Evolutionary conservation across 129 eudicot genomes (phyloP).

Genomic region (Cynara cardunculus): DNA sequence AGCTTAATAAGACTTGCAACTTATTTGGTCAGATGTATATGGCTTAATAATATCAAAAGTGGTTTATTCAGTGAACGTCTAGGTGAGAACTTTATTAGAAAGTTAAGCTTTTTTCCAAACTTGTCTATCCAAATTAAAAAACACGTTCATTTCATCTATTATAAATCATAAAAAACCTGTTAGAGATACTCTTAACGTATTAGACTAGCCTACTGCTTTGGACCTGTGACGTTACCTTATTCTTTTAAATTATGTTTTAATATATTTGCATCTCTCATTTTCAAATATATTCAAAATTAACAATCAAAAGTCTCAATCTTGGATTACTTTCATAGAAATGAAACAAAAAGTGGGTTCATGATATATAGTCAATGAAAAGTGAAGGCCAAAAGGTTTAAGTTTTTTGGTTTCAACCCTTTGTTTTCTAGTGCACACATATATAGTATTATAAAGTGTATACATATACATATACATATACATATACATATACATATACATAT

Average conservation of each 20-base stretch:
- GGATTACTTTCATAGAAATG: constrained; percentile 9
- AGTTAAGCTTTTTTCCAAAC: too few relatives aligned
- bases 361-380: constrained; percentile 19
- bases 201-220: too few relatives aligned
- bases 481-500: too few relatives aligned
- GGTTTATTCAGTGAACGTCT: too few relatives aligned
- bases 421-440: constrained; percentile 28
- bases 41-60: too few relatives aligned
- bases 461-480: neutral
- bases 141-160: too few relatives aligned
- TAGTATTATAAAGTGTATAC: neutral
- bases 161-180: too few relatives aligned
- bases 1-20: too few relatives aligned
- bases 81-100: too few relatives aligned
- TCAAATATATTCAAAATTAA: neutral
- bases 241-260: neutral
- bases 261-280: neutral
- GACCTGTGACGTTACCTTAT: neutral
- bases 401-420: constrained; percentile 30
- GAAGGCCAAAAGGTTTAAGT: constrained; percentile 10
- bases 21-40: too few relatives aligned
- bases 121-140: too few relatives aligned
- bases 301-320: neutral
- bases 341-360: constrained; percentile 20
- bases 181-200: too few relatives aligned